Percentiles rank a stretch among this genome's conserved stretches.
phyloP scores from a whole-genome alignment of 805 yeast genomes.

The Naumovozyma castellii region DNA sequence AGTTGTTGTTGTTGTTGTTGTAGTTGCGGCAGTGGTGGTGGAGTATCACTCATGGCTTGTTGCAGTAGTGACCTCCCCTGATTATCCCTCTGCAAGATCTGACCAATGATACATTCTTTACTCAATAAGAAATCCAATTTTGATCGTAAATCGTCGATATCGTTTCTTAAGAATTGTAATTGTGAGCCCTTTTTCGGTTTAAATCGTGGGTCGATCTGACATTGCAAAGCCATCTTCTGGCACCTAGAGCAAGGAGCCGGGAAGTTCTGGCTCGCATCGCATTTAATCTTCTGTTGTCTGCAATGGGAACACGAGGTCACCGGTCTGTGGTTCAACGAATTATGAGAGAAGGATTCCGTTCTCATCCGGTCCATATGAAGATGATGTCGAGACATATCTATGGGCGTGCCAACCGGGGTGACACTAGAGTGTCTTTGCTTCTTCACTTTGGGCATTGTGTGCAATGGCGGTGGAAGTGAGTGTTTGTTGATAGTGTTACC shows the following conservation, averaged over 20 bases:
- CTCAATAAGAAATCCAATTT: slow-evolving; percentile 58
- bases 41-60: slow-evolving; percentile 5
- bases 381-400: not conserved
- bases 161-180: slow-evolving; percentile 72
- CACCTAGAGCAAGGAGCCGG: slow-evolving; percentile 82
- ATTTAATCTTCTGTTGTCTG: slow-evolving; percentile 86
- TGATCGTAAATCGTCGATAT: slow-evolving; percentile 69
- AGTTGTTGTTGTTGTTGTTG: not conserved
- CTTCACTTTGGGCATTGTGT: not conserved
- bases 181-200: slow-evolving; percentile 89
- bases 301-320: slow-evolving; percentile 92
- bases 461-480: not conserved
- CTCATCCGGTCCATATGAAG: not conserved
- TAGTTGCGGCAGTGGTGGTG: not conserved
- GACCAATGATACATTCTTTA: slow-evolving; percentile 59
- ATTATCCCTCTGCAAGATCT: slow-evolving; percentile 34
- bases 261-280: slow-evolving; percentile 77
- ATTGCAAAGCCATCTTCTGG: slow-evolving; percentile 63
- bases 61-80: slow-evolving; percentile 5
- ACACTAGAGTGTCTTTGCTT: not conserved
- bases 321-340: slow-evolving; percentile 51
- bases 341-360: not conserved
- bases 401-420: not conserved
- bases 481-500: not conserved
- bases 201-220: slow-evolving; percentile 87